Evolutionary conservation across 345 rosid genomes (phyloP).

Genomic region (Syzygium oleosum): DNA sequence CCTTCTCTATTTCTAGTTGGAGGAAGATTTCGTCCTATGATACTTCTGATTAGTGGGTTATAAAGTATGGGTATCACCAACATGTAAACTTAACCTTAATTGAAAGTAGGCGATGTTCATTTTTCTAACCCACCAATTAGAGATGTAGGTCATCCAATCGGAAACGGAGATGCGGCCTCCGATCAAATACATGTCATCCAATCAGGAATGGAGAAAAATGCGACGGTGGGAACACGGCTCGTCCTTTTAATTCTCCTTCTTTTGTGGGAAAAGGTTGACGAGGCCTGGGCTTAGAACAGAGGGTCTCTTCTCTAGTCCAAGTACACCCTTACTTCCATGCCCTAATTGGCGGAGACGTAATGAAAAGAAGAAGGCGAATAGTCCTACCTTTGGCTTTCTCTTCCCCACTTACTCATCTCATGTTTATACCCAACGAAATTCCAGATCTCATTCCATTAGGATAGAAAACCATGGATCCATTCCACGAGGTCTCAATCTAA

Average conservation of each 20-base stretch:
- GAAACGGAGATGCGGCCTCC: neutral
- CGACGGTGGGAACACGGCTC: neutral
- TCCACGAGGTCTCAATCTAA: neutral
- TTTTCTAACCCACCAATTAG: neutral
- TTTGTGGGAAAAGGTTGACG: neutral
- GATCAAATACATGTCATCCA: neutral
- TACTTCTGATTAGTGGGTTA: neutral
- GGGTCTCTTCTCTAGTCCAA: neutral
- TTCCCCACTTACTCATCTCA: neutral
- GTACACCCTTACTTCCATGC: neutral
- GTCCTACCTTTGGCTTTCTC: neutral
- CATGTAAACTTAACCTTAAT: neutral
- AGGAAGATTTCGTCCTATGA: neutral
- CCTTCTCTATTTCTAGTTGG: neutral
- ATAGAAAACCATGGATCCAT: neutral
- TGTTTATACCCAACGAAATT: neutral
- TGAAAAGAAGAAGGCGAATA: neutral
- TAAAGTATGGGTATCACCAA: neutral
- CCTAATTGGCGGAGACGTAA: neutral
- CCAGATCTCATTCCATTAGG: neutral
- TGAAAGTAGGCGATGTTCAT: neutral
- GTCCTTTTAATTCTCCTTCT: neutral
- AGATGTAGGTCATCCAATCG: no score
- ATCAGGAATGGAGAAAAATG: neutral
- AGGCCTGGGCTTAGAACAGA: neutral